Evolutionary conservation across 208 protist genomes (phyloP).

Genomic region (Trichomonas tenax): DNA sequence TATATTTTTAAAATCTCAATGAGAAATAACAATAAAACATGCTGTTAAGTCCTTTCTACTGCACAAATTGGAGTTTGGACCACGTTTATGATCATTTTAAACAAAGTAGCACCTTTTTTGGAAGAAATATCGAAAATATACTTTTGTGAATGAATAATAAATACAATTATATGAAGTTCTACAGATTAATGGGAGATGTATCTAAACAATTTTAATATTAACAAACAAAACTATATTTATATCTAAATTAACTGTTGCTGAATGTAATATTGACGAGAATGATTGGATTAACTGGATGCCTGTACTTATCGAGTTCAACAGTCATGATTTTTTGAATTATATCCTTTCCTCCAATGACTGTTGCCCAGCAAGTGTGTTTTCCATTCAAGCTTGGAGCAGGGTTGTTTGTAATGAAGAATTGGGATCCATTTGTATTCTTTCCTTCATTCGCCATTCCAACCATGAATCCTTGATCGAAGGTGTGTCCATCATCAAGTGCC

Average conservation of each 20-base stretch:
- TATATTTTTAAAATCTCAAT: no score
- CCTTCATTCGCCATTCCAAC: slow-evolving; percentile 62
- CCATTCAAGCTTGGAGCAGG: slow-evolving; percentile 45
- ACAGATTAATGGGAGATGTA: no score
- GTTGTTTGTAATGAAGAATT: slow-evolving; percentile 60
- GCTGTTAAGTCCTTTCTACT: no score
- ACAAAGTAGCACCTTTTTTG: no score
- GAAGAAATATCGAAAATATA: no score
- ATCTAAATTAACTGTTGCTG: not conserved
- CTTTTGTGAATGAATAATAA: no score
- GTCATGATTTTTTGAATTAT: slow-evolving; percentile 45
- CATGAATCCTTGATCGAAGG: slow-evolving; percentile 38
- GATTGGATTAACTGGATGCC: not conserved
- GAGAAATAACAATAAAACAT: no score
- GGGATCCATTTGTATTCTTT: slow-evolving; percentile 51
- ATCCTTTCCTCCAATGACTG: slow-evolving; percentile 48
- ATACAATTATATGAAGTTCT: no score
- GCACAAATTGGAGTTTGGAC: no score
- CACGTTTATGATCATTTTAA: no score
- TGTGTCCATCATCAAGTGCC: not conserved
- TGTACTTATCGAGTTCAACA: not conserved
- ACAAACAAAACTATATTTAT: no score
- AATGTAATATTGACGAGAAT: slow-evolving; percentile 7
- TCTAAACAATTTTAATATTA: no score
- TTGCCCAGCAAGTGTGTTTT: slow-evolving; percentile 58